Percentiles rank a stretch among this genome's conserved stretches.
Conservation (phyloP, 306 rosid species). For the Abrus precatorius region DNA sequence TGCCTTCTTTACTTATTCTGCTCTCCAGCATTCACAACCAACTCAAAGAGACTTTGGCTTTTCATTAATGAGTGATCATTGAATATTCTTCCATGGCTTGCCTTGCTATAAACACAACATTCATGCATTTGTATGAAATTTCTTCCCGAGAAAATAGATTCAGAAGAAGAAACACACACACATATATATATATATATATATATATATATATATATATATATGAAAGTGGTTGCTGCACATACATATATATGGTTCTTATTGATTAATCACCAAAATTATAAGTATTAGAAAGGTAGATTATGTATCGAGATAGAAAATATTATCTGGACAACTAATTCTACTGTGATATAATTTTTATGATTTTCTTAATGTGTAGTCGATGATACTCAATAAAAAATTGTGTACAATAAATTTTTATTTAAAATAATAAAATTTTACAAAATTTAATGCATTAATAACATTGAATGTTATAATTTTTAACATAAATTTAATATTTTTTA, state of each 20-base stretch:
- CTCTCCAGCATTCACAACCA: constrained; percentile 52
- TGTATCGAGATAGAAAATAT: not conserved
- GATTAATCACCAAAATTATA: not conserved
- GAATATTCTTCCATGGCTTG: constrained; percentile 45
- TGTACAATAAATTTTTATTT: no score
- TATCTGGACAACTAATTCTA: not conserved
- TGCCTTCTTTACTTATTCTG: constrained; percentile 47
- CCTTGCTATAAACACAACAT: constrained; percentile 46
- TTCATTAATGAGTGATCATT: constrained; percentile 59
- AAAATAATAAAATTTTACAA: no score
- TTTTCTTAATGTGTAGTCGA: no score
- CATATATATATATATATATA: no score
- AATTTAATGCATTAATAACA: no score
- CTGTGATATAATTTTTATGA: not conserved
- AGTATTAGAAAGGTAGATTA: not conserved
- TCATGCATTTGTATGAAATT: constrained; percentile 26
- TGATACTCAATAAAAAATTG: no score
- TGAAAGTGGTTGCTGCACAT: not conserved
- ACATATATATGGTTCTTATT: not conserved
- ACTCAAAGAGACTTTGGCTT: constrained; percentile 44
- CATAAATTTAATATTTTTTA: no score
- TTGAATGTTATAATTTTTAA: no score
- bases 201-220: no score
- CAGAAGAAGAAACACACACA: no score
- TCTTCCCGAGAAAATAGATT: not conserved